Base-by-base conservation (phyloP, 2,329 filamentous ascomycete genomes). In the Huntiella abstrusa region DNA sequence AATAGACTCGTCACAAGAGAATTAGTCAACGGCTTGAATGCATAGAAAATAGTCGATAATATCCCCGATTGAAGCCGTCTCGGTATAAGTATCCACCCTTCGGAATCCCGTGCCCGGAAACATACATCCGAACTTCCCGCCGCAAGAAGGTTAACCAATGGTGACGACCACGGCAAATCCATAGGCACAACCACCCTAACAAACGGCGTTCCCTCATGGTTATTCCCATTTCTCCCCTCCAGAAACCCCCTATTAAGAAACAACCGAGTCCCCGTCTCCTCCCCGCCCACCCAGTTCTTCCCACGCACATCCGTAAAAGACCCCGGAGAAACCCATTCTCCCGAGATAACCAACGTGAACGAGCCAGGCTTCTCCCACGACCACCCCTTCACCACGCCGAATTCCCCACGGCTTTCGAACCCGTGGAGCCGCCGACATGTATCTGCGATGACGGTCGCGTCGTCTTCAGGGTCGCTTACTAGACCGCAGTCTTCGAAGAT, bases 401-500 rank as follows among this genome's bases (percentile, higher is more conserved):
- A 10, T 28, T 28, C 22, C 6, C 22, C 22, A 10, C 22, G 22
- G 8, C 22, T 28, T 35, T 52, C 51, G 8, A 52, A 52, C 2
- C 16, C 33, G 6, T 50, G 41, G 5, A 53, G 39, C 4, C 41
- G 44, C 1, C 51, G 52, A 33, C 49, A 49, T 4, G 35, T 37
- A 10, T 22, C 32, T 7, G 52, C 43, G 37, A 52, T 33, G 3
- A 52, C 47, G 33, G 37, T 49, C 4, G 32, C 13, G 35, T 53
- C 52, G n/a, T 49, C 22, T 11, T 43, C 17, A 1, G 48, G 46
- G 13, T 34, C 19, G 4, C 46, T 47, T 16, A 40, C 41, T 22
- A 47, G 43, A 12, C 45, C 35, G 3, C 49, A 49, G 28, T 53
- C 49, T 12, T 47, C 34, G 35, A 53, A 47, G 22, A 49, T 38